Conservation (phyloP, 805 yeast species). For the Komagataella ulmi region DNA sequence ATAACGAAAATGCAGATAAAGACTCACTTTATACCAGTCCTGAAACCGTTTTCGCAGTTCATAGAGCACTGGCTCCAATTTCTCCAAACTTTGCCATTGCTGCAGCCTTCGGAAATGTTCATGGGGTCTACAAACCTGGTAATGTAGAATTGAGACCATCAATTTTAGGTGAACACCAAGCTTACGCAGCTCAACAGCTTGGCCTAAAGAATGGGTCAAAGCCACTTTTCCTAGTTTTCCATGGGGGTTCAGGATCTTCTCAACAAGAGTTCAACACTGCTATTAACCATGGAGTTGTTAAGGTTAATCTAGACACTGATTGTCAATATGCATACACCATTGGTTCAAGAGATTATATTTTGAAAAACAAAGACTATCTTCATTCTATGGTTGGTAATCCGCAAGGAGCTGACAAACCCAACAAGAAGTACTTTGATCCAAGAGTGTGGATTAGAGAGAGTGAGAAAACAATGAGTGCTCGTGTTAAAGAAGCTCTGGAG, state of each 20-base stretch:
- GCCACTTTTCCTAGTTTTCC: constrained; percentile 97
- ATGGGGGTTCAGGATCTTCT: constrained; percentile 99
- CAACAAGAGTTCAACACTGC: constrained; percentile 86
- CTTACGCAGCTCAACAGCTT: constrained; percentile 61
- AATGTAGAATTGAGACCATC: constrained; percentile 88
- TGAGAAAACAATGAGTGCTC: constrained; percentile 91
- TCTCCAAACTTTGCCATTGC: constrained; percentile 98
- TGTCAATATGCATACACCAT: constrained; percentile 94
- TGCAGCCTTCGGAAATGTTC: constrained; percentile 98
- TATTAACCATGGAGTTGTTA: constrained; percentile 89
- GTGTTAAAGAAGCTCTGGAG: constrained; percentile 73
- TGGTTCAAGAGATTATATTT: constrained; percentile 96
- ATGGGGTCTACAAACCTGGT: constrained; percentile 99
- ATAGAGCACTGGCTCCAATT: constrained; percentile 80
- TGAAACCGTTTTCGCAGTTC: constrained; percentile 85
- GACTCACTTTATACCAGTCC: constrained; percentile 87
- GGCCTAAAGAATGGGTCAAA: constrained; percentile 34
- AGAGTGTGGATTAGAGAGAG: constrained; percentile 99
- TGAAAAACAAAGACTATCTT: constrained; percentile 92
- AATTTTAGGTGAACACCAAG: constrained; percentile 92
- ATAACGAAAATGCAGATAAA: constrained; percentile 87
- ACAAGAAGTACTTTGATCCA: constrained; percentile 99
- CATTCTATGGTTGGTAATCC: constrained; percentile 93
- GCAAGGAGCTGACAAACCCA: constrained; percentile 97
- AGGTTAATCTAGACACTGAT: constrained; percentile 98